Conservation (phyloP, 1,139 yeast genomes). For the Pichia sp. region DNA sequence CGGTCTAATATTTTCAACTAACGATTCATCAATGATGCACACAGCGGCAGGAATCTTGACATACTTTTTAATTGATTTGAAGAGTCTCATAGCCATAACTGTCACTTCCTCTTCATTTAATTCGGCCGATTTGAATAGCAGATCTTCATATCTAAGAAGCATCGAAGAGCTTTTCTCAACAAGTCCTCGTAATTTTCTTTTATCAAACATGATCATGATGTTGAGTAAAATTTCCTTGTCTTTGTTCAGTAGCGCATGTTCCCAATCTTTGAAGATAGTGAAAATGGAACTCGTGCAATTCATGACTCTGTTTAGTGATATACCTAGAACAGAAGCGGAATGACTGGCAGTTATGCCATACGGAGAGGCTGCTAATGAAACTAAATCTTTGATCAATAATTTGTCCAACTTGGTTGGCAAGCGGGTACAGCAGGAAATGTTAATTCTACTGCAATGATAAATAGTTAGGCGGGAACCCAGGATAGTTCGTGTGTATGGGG, state of each 20-base stretch:
- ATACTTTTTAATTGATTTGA: constrained; percentile 44
- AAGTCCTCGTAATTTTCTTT: constrained; percentile 44
- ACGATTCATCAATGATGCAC: constrained; percentile 48
- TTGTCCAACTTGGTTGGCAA: constrained; percentile 67
- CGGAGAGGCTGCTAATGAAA: constrained; percentile 61
- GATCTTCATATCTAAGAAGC: constrained; percentile 28
- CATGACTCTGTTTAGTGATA: constrained; percentile 68
- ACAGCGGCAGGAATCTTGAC: constrained; percentile 58
- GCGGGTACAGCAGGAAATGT: constrained; percentile 72
- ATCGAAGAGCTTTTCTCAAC: constrained; percentile 27
- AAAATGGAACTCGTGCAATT: constrained; percentile 61
- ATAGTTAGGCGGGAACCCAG: constrained; percentile 73
- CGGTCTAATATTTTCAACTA: constrained; percentile 56
- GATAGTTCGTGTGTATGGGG: constrained; percentile 76
- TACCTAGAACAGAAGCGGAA: constrained; percentile 68
- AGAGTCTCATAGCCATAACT: constrained; percentile 47
- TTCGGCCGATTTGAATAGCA: constrained; percentile 43
- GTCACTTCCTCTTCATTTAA: constrained; percentile 58
- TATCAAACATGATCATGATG: constrained; percentile 54
- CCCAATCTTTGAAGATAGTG: constrained; percentile 48
- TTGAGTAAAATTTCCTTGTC: constrained; percentile 64
- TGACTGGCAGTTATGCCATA: constrained; percentile 66
- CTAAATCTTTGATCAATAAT: constrained; percentile 63
- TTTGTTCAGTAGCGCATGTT: constrained; percentile 48
- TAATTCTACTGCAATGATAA: constrained; percentile 72